Evolutionary conservation across 192 early-diverging fungal genomes (phyloP).

Genomic region (Blastocladiella britannica): DNA sequence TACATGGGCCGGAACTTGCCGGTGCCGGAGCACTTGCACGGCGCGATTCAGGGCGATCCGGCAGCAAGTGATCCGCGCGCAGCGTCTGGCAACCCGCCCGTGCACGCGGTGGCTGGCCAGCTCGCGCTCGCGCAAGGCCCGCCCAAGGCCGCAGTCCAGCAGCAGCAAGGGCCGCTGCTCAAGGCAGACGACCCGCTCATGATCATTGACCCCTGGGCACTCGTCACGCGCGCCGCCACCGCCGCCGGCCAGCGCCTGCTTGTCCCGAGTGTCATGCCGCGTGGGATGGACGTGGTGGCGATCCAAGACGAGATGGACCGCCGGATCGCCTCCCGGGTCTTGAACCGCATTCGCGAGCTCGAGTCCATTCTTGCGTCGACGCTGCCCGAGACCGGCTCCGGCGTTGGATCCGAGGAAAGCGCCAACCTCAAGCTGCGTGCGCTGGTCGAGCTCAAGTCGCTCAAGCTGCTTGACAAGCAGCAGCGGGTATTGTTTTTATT

Average conservation of each 20-base stretch:
- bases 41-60: constrained; percentile 24
- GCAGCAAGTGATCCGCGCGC: background rate
- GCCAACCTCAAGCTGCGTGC: constrained; percentile 47
- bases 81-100: background rate
- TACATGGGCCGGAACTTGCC: constrained; percentile 57
- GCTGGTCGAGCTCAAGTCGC: constrained; percentile 69
- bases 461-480: constrained; percentile 61
- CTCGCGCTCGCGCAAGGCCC: background rate
- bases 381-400: constrained; percentile 16
- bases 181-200: background rate
- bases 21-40: constrained; percentile 45
- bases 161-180: too few relatives aligned
- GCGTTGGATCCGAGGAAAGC: constrained; percentile 11
- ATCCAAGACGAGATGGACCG: constrained; percentile 59
- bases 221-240: background rate
- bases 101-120: background rate
- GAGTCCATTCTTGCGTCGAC: constrained; percentile 44
- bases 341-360: constrained; percentile 59
- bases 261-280: constrained; percentile 48
- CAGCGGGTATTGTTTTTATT: constrained; percentile 20
- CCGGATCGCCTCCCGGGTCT: constrained; percentile 41
- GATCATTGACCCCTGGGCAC: background rate
- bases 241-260: constrained; percentile 33
- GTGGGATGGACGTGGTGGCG: constrained; percentile 58
- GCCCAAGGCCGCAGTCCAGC: background rate